Evolutionary conservation across 1,284 basidiomycete genomes (phyloP).

Genomic region (Trametes pubescens): DNA sequence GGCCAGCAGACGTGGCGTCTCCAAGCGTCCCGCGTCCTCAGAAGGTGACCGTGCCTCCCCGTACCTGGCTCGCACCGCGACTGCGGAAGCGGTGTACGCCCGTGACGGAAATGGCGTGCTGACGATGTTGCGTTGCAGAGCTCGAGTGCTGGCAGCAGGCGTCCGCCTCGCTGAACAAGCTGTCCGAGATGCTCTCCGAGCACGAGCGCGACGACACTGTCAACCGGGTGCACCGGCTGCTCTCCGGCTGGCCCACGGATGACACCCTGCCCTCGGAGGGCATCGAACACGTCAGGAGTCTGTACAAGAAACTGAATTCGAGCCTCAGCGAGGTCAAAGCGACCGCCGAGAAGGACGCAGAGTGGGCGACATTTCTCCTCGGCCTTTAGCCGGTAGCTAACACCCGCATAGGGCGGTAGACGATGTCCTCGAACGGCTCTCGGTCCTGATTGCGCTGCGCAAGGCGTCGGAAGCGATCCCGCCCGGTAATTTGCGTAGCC

Average conservation of each 20-base stretch:
- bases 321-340: slow-evolving; percentile 69
- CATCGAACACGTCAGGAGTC: slow-evolving; percentile 66
- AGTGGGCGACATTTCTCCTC: slow-evolving; percentile 49
- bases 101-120: slow-evolving; percentile 9
- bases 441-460: slow-evolving; percentile 73
- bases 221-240: slow-evolving; percentile 73
- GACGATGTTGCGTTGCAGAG: slow-evolving; percentile 51
- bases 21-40: slow-evolving; percentile 62
- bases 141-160: slow-evolving; percentile 76
- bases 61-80: background rate
- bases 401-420: slow-evolving; percentile 64
- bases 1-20: slow-evolving; percentile 61
- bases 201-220: slow-evolving; percentile 63
- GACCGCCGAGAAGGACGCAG: slow-evolving; percentile 66
- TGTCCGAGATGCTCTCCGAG: slow-evolving; percentile 63
- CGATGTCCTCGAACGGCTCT: slow-evolving; percentile 71
- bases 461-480: slow-evolving; percentile 67
- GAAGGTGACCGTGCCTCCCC: slow-evolving; percentile 53
- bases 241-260: slow-evolving; percentile 74
- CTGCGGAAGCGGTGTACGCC: background rate
- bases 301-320: slow-evolving; percentile 66
- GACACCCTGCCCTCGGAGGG: slow-evolving; percentile 73
- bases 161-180: slow-evolving; percentile 58
- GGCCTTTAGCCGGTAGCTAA: slow-evolving; percentile 1
- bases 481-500: slow-evolving; percentile 54